Conservation (phyloP, 306 rosid genomes). For the Lotus japonicus region DNA sequence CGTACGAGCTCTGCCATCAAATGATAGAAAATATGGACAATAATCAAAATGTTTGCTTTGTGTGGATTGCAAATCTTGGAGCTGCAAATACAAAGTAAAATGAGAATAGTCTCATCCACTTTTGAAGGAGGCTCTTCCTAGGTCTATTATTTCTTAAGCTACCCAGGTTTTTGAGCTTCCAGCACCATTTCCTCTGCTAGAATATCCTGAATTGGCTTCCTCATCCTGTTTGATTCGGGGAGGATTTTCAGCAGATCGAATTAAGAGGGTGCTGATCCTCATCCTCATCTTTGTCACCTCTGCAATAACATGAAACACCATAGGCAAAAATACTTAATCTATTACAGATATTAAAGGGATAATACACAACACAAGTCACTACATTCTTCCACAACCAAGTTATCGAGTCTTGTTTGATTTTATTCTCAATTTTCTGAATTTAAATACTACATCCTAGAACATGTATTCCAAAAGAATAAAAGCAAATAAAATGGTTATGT, state of each 20-base stretch:
- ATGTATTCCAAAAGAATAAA: no score
- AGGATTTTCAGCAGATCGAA: conserved; percentile 30
- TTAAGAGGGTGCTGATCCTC: conserved; percentile 27
- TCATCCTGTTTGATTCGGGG: conserved; percentile 36
- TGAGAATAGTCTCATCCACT: not conserved
- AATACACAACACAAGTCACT: not conserved
- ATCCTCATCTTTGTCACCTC: conserved; percentile 57
- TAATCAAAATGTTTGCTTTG: not conserved
- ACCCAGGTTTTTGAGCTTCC: conserved; percentile 44
- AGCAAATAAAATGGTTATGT: no score
- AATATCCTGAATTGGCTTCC: conserved; percentile 39
- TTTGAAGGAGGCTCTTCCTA: not conserved
- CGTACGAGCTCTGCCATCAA: not conserved
- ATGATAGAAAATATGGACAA: not conserved
- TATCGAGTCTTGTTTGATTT: no score
- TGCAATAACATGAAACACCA: conserved; percentile 27
- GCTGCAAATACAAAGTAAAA: not conserved
- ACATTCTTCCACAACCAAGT: not conserved
- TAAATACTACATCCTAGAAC: no score
- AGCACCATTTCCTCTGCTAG: conserved; percentile 28
- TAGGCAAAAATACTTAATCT: not conserved
- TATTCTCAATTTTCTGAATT: no score
- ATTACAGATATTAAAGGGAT: not conserved
- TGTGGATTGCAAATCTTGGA: conserved; percentile 5
- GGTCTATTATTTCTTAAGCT: conserved; percentile 11